A percentile compares a stretch with the other conserved stretches of the same genome.
Conservation (phyloP, 1,284 basidiomycete species). For the Cryptococcus sp. region DNA sequence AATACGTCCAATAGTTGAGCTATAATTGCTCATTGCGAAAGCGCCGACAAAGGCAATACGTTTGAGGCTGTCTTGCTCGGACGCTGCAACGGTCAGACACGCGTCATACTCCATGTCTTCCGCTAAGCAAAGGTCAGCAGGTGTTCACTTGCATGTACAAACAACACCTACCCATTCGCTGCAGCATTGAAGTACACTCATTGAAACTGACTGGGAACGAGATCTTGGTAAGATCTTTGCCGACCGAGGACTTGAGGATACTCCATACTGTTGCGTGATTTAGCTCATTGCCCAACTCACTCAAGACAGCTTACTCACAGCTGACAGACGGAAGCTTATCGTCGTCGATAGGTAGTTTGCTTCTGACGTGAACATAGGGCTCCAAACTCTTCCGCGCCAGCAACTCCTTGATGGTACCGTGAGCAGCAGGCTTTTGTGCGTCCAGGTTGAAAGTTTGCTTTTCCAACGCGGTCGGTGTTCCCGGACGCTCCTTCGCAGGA, state of each 20-base stretch:
- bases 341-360: slow-evolving; percentile 65
- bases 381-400: slow-evolving; percentile 61
- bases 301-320: slow-evolving; percentile 34
- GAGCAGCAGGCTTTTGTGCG: slow-evolving; percentile 10
- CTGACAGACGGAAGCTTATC: slow-evolving; percentile 88
- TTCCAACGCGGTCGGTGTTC: slow-evolving; percentile 26
- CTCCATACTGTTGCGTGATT: slow-evolving; percentile 67
- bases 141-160: slow-evolving; percentile 38
- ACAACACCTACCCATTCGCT: slow-evolving; percentile 62
- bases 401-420: slow-evolving; percentile 40
- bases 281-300: slow-evolving; percentile 1
- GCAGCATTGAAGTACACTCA: slow-evolving; percentile 94
- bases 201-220: slow-evolving; percentile 94
- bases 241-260: slow-evolving; percentile 93
- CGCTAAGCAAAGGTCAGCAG: slow-evolving; percentile 55
- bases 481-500: slow-evolving; percentile 34
- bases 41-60: slow-evolving; percentile 92
- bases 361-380: slow-evolving; percentile 71
- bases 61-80: slow-evolving; percentile 73
- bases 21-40: slow-evolving; percentile 98
- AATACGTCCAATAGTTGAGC: slow-evolving; percentile 89
- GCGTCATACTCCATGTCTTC: slow-evolving; percentile 97
- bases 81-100: slow-evolving; percentile 73
- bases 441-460: slow-evolving; percentile 12
- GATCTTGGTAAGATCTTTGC: slow-evolving; percentile 96